phyloP scores from a whole-genome alignment of 2,329 filamentous ascomycete species.

The Aspergillus pseudoviridinutans region DNA sequence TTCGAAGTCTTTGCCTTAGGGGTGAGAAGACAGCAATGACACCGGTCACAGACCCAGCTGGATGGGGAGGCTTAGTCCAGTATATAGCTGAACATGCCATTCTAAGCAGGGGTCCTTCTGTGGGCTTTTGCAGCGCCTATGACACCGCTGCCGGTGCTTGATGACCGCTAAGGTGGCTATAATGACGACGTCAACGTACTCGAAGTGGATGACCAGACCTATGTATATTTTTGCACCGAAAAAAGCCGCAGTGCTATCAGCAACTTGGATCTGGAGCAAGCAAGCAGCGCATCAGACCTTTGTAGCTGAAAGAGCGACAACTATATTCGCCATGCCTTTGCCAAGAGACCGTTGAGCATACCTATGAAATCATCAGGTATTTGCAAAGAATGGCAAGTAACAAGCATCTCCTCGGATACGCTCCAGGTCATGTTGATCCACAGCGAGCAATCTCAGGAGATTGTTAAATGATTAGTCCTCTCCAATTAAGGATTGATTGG shows the following conservation, averaged over 20 bases:
- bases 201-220: neutral
- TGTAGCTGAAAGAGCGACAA: too few species aligned
- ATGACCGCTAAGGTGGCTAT: neutral
- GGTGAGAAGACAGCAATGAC: neutral
- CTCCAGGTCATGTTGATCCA: neutral
- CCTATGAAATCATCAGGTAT: neutral
- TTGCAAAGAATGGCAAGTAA: neutral
- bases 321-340: neutral
- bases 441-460: neutral
- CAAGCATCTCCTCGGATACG: neutral
- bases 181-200: neutral
- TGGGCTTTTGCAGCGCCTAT: neutral
- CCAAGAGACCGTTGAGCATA: neutral
- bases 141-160: neutral
- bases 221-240: neutral
- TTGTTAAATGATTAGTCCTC: neutral
- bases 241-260: neutral
- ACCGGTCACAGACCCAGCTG: neutral
- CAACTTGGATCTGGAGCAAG: neutral
- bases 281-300: neutral
- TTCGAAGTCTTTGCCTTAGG: neutral
- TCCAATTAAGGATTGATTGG: neutral
- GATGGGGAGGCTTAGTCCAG: neutral
- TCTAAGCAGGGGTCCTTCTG: neutral
- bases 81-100: neutral